A percentile compares a stretch with the other conserved stretches of the same genome.
These are phyloP conservation scores for Aspergillus ibericus DNA, from an alignment of 2,329 filamentous ascomycete genomes.

Conservation along the genomic window DNA sequence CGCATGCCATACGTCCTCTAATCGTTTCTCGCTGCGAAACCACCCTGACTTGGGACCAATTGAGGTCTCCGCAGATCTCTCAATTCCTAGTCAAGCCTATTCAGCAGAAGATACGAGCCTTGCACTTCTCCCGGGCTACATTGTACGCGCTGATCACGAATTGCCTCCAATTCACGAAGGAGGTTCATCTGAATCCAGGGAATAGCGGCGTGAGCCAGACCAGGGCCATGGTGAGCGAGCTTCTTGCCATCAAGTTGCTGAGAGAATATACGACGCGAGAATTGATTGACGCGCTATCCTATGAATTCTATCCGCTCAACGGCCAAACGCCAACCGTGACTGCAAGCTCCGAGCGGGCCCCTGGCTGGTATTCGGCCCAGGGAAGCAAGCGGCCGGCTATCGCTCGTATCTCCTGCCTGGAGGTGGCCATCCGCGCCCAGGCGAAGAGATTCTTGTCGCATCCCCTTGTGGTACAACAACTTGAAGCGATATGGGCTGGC, in stretches of 20 bases:
- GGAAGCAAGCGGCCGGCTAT: conserved; percentile 55
- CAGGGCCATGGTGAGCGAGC: conserved; percentile 82
- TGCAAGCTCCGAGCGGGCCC: conserved; percentile 34
- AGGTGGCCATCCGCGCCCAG: conserved; percentile 88
- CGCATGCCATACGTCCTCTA: conserved; percentile 83
- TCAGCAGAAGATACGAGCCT: conserved; percentile 79
- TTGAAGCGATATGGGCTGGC: conserved; percentile 97
- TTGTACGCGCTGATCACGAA: conserved; percentile 91
- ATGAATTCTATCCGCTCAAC: conserved; percentile 91
- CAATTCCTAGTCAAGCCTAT: conserved; percentile 96
- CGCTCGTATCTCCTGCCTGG: conserved; percentile 82
- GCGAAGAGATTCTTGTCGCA: conserved; percentile 91
- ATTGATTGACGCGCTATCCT: conserved; percentile 89
- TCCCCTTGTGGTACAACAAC: conserved; percentile 85
- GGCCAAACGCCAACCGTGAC: conserved; percentile 61
- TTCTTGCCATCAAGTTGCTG: conserved; percentile 83
- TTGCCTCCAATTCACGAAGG: conserved; percentile 88
- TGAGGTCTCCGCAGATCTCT: conserved; percentile 92
- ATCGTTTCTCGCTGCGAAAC: conserved; percentile 86
- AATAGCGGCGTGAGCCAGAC: conserved; percentile 83
- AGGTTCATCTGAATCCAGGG: conserved; percentile 76
- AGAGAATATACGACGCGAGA: conserved; percentile 88
- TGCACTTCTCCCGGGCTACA: conserved; percentile 82
- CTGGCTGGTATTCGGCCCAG: conserved; percentile 34
- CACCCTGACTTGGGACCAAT: conserved; percentile 88